Conservation (phyloP, 2,329 filamentous ascomycete genomes). For the Botrytis byssoidea region DNA sequence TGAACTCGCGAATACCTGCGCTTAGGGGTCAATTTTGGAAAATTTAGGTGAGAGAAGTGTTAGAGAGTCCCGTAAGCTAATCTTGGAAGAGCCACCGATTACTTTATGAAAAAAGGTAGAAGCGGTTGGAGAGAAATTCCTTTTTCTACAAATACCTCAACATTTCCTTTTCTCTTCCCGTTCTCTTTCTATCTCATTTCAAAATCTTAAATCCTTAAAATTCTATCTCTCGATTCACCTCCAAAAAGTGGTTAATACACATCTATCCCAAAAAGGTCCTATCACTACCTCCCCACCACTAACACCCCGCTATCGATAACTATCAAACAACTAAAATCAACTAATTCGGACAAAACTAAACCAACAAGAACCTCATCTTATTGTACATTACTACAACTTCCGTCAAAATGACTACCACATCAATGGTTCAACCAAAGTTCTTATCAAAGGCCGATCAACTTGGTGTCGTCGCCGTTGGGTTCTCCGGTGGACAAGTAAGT, state of each 20-base stretch:
- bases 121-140: background rate
- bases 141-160: slow-evolving; percentile 8
- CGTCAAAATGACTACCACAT: slow-evolving; percentile 37
- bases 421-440: slow-evolving; percentile 58
- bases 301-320: slow-evolving; percentile 12
- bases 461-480: slow-evolving; percentile 90
- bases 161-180: background rate
- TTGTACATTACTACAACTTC: background rate
- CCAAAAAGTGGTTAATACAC: background rate
- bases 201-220: background rate
- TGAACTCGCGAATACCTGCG: slow-evolving; percentile 21
- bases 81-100: slow-evolving; percentile 2
- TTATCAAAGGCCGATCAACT: slow-evolving; percentile 76
- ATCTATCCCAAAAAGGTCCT: background rate
- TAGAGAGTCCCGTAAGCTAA: slow-evolving; percentile 6
- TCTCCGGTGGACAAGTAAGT: slow-evolving; percentile 89
- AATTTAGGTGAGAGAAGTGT: slow-evolving; percentile 1
- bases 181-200: background rate
- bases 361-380: slow-evolving; percentile 1
- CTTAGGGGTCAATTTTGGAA: slow-evolving; percentile 24
- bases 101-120: slow-evolving; percentile 18
- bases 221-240: background rate
- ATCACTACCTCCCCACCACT: background rate
- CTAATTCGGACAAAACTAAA: background rate
- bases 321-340: background rate